Percentiles rank a stretch among this genome's conserved stretches.
Conservation (phyloP, 306 rosid species). For the Cicer chorassanicum region DNA sequence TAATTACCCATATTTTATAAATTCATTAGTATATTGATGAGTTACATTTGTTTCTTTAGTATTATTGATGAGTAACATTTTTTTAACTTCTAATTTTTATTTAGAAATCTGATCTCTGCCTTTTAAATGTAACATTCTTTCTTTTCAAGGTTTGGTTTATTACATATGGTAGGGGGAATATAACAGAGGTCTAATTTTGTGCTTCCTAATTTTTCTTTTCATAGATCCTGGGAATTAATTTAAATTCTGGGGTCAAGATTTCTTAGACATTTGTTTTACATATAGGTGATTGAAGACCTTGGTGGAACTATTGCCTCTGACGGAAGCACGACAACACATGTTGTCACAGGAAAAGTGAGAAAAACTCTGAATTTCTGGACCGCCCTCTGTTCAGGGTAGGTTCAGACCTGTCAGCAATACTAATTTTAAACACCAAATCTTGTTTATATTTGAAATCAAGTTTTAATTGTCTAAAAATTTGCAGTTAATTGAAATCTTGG, state of each 20-base stretch:
- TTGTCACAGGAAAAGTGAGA: constrained; percentile 86
- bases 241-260: constrained; percentile 13
- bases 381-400: constrained; percentile 96
- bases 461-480: constrained; percentile 29
- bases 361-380: constrained; percentile 85
- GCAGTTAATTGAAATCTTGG: constrained; percentile 21
- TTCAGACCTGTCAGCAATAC: constrained; percentile 35
- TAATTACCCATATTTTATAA: constrained; percentile 25
- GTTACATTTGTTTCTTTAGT: too few relatives aligned
- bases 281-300: constrained; percentile 78
- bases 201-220: constrained; percentile 16
- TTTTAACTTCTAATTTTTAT: not conserved
- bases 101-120: not conserved
- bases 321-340: constrained; percentile 78
- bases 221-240: constrained; percentile 19
- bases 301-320: constrained; percentile 70
- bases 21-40: constrained; percentile 30
- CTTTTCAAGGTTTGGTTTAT: not conserved
- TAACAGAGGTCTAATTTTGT: not conserved
- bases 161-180: constrained; percentile 23
- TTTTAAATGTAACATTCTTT: constrained; percentile 28
- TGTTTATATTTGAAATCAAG: constrained; percentile 23
- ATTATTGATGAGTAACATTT: too few relatives aligned
- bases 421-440: constrained; percentile 30
- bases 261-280: constrained; percentile 33